Evolutionary conservation across 1,284 basidiomycete genomes (phyloP).

Genomic region (Fomitopsis schrenkii): DNA sequence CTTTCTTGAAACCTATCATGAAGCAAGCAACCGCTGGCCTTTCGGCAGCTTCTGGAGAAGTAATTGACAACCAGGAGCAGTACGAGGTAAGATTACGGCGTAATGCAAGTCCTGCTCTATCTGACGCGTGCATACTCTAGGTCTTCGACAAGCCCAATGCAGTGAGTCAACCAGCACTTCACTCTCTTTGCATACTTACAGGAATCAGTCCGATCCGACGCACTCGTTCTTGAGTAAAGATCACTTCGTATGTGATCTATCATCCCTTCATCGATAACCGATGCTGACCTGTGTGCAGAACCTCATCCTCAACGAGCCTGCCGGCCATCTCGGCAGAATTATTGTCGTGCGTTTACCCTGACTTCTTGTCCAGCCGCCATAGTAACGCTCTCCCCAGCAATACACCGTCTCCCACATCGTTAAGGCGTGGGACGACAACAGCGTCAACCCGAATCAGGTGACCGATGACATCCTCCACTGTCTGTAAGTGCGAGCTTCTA

Average conservation of each 20-base stretch:
- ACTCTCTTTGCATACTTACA: background rate
- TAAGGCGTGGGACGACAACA: constrained; percentile 81
- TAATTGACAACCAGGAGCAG: constrained; percentile 79
- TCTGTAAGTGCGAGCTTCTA: constrained; percentile 43
- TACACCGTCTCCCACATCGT: constrained; percentile 62
- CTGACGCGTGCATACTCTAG: constrained; percentile 17
- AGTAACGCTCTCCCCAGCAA: constrained; percentile 30
- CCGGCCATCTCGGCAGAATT: constrained; percentile 69
- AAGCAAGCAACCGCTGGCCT: constrained; percentile 63
- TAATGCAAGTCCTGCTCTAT: background rate
- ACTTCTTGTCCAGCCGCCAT: background rate
- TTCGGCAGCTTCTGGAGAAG: constrained; percentile 62
- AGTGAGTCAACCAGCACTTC: constrained; percentile 33
- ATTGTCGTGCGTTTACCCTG: constrained; percentile 47
- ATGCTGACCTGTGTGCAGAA: constrained; percentile 36
- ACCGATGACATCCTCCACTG: constrained; percentile 72
- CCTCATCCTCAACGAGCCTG: constrained; percentile 76
- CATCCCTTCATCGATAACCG: background rate
- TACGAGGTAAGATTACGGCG: constrained; percentile 46
- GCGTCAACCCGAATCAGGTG: constrained; percentile 53
- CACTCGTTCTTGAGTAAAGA: constrained; percentile 83
- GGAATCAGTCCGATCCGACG: constrained; percentile 71
- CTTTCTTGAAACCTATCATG: constrained; percentile 72
- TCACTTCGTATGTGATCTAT: constrained; percentile 56
- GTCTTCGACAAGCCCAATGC: constrained; percentile 78